Percentiles rank a stretch among this genome's conserved stretches.
Evolutionary conservation across 2,329 filamentous ascomycete genomes (phyloP).

Genomic region (Fusarium falciforme): DNA sequence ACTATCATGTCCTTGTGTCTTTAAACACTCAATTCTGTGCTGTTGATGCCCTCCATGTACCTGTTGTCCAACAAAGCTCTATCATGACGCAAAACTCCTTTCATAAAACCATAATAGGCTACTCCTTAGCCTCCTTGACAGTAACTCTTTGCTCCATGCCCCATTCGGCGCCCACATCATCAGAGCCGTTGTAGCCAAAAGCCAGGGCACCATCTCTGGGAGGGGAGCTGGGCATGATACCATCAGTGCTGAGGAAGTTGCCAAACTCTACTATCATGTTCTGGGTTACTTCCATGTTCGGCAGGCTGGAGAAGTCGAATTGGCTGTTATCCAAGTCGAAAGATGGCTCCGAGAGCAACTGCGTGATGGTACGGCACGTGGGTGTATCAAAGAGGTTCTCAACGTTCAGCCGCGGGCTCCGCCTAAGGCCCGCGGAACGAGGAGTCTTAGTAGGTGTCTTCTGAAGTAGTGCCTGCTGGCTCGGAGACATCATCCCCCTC

Average conservation of each 20-base stretch:
- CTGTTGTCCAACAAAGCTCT: slow-evolving; percentile 35
- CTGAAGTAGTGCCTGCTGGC: slow-evolving; percentile 55
- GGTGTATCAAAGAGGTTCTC: slow-evolving; percentile 62
- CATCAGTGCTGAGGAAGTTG: slow-evolving; percentile 60
- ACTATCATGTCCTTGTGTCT: slow-evolving; percentile 11
- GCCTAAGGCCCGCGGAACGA: slow-evolving; percentile 51
- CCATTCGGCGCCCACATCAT: slow-evolving; percentile 48
- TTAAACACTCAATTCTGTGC: slow-evolving; percentile 21
- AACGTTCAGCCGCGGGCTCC: slow-evolving; percentile 57
- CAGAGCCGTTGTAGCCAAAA: slow-evolving; percentile 48
- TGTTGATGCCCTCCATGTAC: slow-evolving; percentile 22
- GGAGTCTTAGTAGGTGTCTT: slow-evolving; percentile 62
- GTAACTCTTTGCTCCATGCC: slow-evolving; percentile 31
- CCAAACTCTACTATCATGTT: slow-evolving; percentile 58
- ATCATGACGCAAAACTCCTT: slow-evolving; percentile 15
- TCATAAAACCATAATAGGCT: slow-evolving; percentile 8
- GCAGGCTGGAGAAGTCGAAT: slow-evolving; percentile 56
- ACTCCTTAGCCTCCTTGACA: slow-evolving; percentile 34
- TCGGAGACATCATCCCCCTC: slow-evolving; percentile 58
- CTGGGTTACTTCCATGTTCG: slow-evolving; percentile 52
- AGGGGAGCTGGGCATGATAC: slow-evolving; percentile 61
- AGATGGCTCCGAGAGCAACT: slow-evolving; percentile 70
- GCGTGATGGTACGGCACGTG: slow-evolving; percentile 71
- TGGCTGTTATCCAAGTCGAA: slow-evolving; percentile 57
- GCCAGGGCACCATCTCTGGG: slow-evolving; percentile 46